Evolutionary conservation across 2,329 filamentous ascomycete genomes (phyloP).

Genomic region (Grosmannia huntii): DNA sequence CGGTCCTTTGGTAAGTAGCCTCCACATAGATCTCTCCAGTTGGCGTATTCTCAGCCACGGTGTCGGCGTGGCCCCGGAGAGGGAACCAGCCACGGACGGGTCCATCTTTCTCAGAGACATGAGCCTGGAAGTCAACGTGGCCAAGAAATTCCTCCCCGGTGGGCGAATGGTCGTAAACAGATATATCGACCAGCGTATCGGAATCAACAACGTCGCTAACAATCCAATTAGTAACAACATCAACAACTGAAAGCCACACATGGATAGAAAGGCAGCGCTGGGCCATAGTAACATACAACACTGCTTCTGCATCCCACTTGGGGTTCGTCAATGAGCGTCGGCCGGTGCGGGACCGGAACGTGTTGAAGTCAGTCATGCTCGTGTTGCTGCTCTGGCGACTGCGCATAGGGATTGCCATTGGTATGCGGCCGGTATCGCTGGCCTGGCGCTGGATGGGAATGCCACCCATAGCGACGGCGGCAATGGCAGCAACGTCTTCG

Average conservation of each 20-base stretch:
- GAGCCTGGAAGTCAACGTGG: slow-evolving; percentile 70
- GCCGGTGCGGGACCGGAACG: slow-evolving; percentile 45
- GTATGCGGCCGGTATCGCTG: slow-evolving; percentile 65
- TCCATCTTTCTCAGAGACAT: slow-evolving; percentile 49
- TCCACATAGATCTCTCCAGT: slow-evolving; percentile 86
- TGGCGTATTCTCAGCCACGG: slow-evolving; percentile 54
- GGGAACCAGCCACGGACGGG: slow-evolving; percentile 77
- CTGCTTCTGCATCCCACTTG: slow-evolving; percentile 88
- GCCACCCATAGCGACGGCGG: slow-evolving; percentile 30
- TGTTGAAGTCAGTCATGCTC: slow-evolving; percentile 56
- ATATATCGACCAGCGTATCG: slow-evolving; percentile 82
- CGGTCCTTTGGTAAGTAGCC: slow-evolving; percentile 72
- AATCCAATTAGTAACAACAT: not conserved
- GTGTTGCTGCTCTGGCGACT: slow-evolving; percentile 96
- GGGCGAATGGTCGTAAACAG: slow-evolving; percentile 73
- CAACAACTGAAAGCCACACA: not conserved
- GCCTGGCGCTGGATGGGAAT: slow-evolving; percentile 51
- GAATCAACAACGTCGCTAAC: slow-evolving; percentile 81
- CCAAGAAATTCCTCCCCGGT: slow-evolving; percentile 78
- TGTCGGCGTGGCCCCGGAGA: slow-evolving; percentile 63
- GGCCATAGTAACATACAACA: slow-evolving; percentile 59
- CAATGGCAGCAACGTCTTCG: slow-evolving; percentile 37
- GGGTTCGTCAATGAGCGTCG: slow-evolving; percentile 61
- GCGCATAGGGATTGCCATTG: slow-evolving; percentile 93
- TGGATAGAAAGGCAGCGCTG: not conserved